These are phyloP conservation scores for Fraxinus albicans DNA, from an alignment of 305 asterid genomes.

Conservation along the genomic window DNA sequence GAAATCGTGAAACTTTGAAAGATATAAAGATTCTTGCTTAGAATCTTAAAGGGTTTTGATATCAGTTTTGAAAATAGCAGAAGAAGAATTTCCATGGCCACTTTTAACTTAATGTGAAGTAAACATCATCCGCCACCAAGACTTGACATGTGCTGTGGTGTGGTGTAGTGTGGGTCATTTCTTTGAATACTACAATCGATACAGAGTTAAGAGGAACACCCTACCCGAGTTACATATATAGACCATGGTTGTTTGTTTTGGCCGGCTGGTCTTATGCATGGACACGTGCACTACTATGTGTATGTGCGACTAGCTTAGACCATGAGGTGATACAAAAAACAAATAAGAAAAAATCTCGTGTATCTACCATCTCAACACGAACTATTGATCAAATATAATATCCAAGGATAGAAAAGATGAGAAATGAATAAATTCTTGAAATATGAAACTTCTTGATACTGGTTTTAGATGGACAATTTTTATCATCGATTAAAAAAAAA, in stretches of 20 bases:
- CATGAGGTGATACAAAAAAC: background rate
- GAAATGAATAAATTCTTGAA: background rate
- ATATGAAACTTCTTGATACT: background rate
- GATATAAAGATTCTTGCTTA: constrained; percentile 15
- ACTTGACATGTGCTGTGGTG: background rate
- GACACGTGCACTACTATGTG: background rate
- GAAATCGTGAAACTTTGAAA: constrained; percentile 13
- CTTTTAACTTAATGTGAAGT: constrained; percentile 5
- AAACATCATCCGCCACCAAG: constrained; percentile 21
- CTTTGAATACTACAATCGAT: background rate
- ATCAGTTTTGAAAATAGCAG: constrained; percentile 29
- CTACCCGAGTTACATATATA: background rate
- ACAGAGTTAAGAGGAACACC: background rate
- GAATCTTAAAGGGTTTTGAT: constrained; percentile 30
- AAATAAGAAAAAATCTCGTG: background rate
- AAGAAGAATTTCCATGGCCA: constrained; percentile 6
- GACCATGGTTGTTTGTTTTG: background rate
- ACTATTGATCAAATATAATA: background rate
- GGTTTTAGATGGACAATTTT: background rate
- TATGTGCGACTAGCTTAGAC: background rate
- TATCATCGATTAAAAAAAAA: background rate
- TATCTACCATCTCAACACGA: background rate
- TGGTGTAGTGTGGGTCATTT: background rate
- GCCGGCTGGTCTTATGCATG: background rate
- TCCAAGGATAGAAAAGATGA: background rate